phyloP scores from a whole-genome alignment of 208 protist genomes.

The Leishmania braziliensis region DNA sequence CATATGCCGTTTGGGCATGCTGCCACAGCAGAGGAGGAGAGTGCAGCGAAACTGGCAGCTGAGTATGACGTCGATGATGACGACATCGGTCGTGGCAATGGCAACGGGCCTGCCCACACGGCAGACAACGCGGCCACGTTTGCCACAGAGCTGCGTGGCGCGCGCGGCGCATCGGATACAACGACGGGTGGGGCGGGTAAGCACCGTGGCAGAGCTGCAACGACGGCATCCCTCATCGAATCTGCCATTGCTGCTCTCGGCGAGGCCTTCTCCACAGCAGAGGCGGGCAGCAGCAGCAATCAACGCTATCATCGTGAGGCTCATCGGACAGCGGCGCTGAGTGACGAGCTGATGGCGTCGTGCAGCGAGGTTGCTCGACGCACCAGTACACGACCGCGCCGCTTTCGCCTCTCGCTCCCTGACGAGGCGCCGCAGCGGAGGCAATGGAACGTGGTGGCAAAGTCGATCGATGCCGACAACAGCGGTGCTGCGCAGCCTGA shows the following conservation, averaged over 20 bases:
- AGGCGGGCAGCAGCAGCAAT: neutral
- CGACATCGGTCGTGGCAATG: neutral
- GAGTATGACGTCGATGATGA: slow-evolving; percentile 29
- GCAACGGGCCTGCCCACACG: neutral
- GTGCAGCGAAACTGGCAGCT: slow-evolving; percentile 5
- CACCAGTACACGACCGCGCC: neutral
- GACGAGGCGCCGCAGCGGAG: neutral
- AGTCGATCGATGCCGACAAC: neutral
- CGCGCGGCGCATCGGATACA: neutral
- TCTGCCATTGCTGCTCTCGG: slow-evolving; percentile 33
- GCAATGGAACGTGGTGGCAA: neutral
- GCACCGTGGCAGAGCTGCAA: neutral
- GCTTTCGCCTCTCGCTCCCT: slow-evolving; percentile 24
- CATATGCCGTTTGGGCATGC: slow-evolving; percentile 11
- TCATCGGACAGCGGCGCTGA: slow-evolving; percentile 1
- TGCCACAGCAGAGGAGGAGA: neutral
- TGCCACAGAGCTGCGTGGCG: slow-evolving; percentile 24
- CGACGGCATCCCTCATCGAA: slow-evolving; percentile 15
- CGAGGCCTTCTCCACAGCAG: neutral
- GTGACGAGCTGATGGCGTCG: neutral
- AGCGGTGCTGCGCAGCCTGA: neutral
- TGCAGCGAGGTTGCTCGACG: neutral
- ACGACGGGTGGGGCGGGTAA: neutral
- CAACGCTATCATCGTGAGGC: slow-evolving; percentile 5
- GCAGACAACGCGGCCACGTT: neutral